phyloP scores from a whole-genome alignment of 352 stramenopile genomes.

The Stephanocyclus meneghinianus region DNA sequence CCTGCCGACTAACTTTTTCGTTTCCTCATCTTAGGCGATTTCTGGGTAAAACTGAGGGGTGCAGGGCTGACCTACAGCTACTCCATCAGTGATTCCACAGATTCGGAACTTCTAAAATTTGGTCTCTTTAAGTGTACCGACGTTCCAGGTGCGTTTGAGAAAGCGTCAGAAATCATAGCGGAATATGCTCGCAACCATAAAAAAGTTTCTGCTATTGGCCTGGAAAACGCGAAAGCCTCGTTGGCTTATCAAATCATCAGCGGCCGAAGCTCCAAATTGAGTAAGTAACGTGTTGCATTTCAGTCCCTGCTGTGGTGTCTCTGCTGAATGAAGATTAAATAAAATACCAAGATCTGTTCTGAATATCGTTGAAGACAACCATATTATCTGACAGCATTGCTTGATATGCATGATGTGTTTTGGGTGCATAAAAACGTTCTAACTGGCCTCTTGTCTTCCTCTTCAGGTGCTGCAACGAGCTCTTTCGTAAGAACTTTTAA shows the following conservation, averaged over 20 bases:
- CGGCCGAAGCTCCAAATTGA: slow-evolving; percentile 41
- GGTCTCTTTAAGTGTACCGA: slow-evolving; percentile 52
- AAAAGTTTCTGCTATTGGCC: slow-evolving; percentile 24
- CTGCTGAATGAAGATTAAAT: slow-evolving; percentile 30
- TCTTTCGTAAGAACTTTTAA: slow-evolving; percentile 45
- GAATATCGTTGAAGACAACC: slow-evolving; percentile 20
- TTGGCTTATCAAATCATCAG: slow-evolving; percentile 51
- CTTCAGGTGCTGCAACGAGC: slow-evolving; percentile 27
- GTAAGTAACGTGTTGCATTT: slow-evolving; percentile 24
- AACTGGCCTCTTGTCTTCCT: neutral
- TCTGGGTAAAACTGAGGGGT: slow-evolving; percentile 55
- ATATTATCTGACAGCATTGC: slow-evolving; percentile 16
- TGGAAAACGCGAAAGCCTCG: slow-evolving; percentile 52
- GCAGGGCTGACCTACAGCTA: slow-evolving; percentile 54
- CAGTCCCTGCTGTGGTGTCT: neutral
- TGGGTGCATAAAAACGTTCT: neutral
- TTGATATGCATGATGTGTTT: neutral
- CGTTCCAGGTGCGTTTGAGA: slow-evolving; percentile 43
- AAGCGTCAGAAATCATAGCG: slow-evolving; percentile 46
- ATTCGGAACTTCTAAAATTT: slow-evolving; percentile 49
- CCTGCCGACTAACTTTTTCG: neutral
- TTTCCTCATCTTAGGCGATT: slow-evolving; percentile 22
- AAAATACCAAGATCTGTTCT: slow-evolving; percentile 44
- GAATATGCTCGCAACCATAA: slow-evolving; percentile 48
- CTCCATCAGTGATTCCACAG: slow-evolving; percentile 44